phyloP scores from a whole-genome alignment of 352 stramenopile genomes.

The Globisporangium megalacanthum region DNA sequence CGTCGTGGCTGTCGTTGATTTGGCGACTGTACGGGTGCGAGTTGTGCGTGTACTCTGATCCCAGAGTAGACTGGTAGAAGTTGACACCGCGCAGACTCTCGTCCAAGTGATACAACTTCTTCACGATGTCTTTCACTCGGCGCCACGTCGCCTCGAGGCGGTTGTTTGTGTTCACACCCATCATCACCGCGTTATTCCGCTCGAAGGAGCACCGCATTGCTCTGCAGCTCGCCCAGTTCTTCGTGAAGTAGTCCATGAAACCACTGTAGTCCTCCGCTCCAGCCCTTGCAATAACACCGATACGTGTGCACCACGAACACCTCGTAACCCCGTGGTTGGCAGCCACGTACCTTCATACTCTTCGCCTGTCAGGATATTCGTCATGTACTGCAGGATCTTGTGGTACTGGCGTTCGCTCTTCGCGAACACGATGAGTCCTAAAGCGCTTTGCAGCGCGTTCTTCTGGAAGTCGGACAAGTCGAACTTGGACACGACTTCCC shows the following conservation, averaged over 20 bases:
- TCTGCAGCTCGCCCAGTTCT: not conserved
- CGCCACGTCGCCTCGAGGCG: too few species aligned
- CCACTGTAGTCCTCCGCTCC: not conserved
- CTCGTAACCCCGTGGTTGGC: too few species aligned
- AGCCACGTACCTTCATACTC: not conserved
- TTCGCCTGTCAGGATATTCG: not conserved
- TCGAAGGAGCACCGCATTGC: not conserved
- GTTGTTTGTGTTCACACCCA: too few species aligned
- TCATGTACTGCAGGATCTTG: not conserved
- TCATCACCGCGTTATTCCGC: not conserved
- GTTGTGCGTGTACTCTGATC: not conserved
- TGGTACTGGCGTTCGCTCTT: not conserved
- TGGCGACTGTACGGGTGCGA: not conserved
- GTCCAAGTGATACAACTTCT: not conserved
- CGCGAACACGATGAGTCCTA: not conserved
- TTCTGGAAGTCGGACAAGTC: not conserved
- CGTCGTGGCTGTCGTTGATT: not conserved
- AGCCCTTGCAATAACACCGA: too few species aligned
- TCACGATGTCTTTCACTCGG: too few species aligned
- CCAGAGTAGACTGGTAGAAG: not conserved
- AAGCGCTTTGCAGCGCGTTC: not conserved
- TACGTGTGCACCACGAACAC: too few species aligned
- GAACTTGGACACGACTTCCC: not conserved
- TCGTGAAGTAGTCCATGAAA: not conserved
- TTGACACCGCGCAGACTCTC: not conserved